These are phyloP conservation scores for Phytophthora litchii DNA, from an alignment of 352 stramenopile species.

Conservation along the genomic window DNA sequence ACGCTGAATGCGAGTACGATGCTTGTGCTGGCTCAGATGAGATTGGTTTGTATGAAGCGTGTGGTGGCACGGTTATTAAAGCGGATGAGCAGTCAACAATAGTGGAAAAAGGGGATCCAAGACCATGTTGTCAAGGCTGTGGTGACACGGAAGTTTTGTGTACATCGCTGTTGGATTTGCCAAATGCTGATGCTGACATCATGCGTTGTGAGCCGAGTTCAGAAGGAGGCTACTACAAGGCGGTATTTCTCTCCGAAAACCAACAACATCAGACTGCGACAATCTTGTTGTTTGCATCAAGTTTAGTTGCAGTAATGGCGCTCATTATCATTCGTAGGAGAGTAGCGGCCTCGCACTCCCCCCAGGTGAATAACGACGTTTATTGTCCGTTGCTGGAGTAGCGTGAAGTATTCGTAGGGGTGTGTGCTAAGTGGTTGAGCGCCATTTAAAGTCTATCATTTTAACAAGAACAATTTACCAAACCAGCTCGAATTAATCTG, in stretches of 20 bases:
- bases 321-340: constrained; percentile 54
- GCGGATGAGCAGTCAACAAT: constrained; percentile 30
- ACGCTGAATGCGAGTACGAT: constrained; percentile 47
- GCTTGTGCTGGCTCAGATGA: constrained; percentile 31
- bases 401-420: neutral
- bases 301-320: constrained; percentile 53
- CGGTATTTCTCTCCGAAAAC: constrained; percentile 28
- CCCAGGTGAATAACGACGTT: constrained; percentile 42
- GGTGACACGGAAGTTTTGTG: constrained; percentile 34
- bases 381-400: constrained; percentile 59
- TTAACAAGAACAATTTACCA: no score
- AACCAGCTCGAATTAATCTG: no score
- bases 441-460: no score
- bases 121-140: constrained; percentile 61
- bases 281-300: constrained; percentile 40
- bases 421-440: neutral
- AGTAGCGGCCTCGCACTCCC: constrained; percentile 12
- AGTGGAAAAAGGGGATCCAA: constrained; percentile 25
- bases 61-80: constrained; percentile 43
- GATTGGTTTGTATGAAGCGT: constrained; percentile 55
- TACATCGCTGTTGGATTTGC: constrained; percentile 50
- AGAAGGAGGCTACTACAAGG: constrained; percentile 21
- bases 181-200: constrained; percentile 47
- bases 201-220: constrained; percentile 50
- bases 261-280: constrained; percentile 37